Base-by-base conservation (phyloP, 371 early-diverging fungal species). In the Mucor mucedo region DNA sequence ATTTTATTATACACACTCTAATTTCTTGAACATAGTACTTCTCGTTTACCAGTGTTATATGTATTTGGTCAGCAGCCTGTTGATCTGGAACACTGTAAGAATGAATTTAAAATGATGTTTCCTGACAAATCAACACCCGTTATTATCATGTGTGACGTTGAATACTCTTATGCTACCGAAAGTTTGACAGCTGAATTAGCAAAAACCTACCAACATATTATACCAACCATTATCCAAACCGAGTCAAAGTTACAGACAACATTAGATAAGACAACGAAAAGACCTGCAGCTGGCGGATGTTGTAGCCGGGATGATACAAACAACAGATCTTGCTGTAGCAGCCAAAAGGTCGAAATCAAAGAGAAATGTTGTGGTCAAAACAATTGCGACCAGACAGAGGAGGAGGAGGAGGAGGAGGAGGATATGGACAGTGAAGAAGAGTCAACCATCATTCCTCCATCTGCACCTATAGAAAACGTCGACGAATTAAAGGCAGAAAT, bases 1-100 rank as follows among this genome's bases (percentile, higher is more conserved):
- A 0, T 6, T 44, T 42, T 29, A 14, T 57, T 29, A 45, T 14
- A 4, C 10, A 3, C 41, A 40, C 2, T 4, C 5, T 38, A 56
- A 44, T 16, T 6, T 35, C 3, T 29, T 55, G 62, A 52, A 35
- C 40, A 11, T 65, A 90, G 91, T 53, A 84, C 93, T 11, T 85
- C 90, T 10, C 90, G 89, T 5, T 66, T 91, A 2, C 95, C 97
- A 4, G 95, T 95, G 5, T 69, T 93, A 8, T 95, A 94, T 65
- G 91, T 92, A 1, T 96, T 94, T 81, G 93, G 93, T n/a, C 84
- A 86, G 14, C 82, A 82, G 32, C 75, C 84, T 0, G 59, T 96
- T 1, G 91, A 95, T 64, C 41, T 85, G 5, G 75, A 81, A 0
- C 72, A 88, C 45, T 85, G 84, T 48, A 60, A 77, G 6, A 59